Evolutionary conservation across 2,329 filamentous ascomycete genomes (phyloP).

Genomic region (Neurospora crassa): DNA sequence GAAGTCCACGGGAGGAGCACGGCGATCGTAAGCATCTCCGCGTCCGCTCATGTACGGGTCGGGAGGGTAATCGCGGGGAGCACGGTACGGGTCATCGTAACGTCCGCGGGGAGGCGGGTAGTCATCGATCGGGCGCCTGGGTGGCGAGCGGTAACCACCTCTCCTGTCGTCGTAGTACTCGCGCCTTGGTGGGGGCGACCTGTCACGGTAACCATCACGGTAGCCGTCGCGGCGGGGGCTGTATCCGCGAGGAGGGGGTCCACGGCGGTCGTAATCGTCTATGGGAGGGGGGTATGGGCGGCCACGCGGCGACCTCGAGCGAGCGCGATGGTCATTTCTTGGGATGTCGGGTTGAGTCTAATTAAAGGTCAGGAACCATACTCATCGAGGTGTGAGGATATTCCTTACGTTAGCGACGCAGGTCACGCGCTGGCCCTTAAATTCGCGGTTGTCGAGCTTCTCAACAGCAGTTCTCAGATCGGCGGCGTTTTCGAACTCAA

Average conservation of each 20-base stretch:
- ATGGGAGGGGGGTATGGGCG: slow-evolving; percentile 58
- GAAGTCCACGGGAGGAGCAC: slow-evolving; percentile 38
- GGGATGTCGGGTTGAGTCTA: slow-evolving; percentile 18
- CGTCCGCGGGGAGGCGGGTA: slow-evolving; percentile 59
- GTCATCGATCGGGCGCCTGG: slow-evolving; percentile 68
- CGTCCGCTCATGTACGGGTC: slow-evolving; percentile 52
- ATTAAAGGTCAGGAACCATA: slow-evolving; percentile 6
- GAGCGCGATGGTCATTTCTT: slow-evolving; percentile 65
- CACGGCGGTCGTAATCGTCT: slow-evolving; percentile 79
- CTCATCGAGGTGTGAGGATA: background rate
- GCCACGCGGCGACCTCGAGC: slow-evolving; percentile 65
- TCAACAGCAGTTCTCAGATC: slow-evolving; percentile 88
- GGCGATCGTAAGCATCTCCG: slow-evolving; percentile 43
- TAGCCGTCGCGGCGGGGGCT: slow-evolving; percentile 62
- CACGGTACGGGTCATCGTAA: slow-evolving; percentile 68
- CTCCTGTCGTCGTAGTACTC: slow-evolving; percentile 77
- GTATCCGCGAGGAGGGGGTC: slow-evolving; percentile 66
- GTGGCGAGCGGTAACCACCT: slow-evolving; percentile 71
- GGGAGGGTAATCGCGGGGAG: slow-evolving; percentile 50
- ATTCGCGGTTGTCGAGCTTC: slow-evolving; percentile 86
- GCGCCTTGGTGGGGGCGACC: slow-evolving; percentile 59
- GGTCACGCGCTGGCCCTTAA: slow-evolving; percentile 79
- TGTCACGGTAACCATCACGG: slow-evolving; percentile 74
- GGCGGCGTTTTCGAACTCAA: slow-evolving; percentile 90
- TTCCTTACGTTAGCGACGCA: slow-evolving; percentile 77